Evolutionary conservation across 345 rosid genomes (phyloP), one percentile per base, ranked within the genome.

Genomic region (Eucalyptus erythrocorys): DNA sequence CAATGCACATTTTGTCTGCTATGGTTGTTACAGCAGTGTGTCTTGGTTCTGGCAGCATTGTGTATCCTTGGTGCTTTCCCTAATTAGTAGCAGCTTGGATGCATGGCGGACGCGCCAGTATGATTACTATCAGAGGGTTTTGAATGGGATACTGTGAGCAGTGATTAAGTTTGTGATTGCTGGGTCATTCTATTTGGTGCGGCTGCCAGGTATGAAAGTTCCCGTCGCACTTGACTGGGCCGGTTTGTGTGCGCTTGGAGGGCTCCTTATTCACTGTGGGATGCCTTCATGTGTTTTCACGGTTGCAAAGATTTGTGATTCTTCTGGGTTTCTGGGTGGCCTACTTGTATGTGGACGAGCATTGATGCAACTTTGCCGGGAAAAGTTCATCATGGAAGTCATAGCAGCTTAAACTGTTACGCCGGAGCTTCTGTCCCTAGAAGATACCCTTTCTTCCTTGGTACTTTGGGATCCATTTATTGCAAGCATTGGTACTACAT

Each of bases 51-150:
- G 53, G 92, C 96, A 98, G 99, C 99, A 98, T 95, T 98, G 99
- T 80, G 99, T 98, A 76, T 98, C 99, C 49, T 93, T 95, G 96
- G 99, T 98, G 92, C 99, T 98, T 27, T 96, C 99, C 88, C 96
- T 98, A 87, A 98, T 98, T 93, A 95, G 99, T 92, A 97, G 97
- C 93, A 98, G 99, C 93, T 91, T 98, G 93, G 99, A 98, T 94
- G 99, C 99, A 37, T 98, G 99, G 99, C 93, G 99, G 89, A 97
- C 99, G 34, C 94, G 99, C 68, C 99, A 98, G 57, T 98, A 98
- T 85, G 99, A 98, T 91, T 98, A 98, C 91, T 98, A 98, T 91
- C 99, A 98, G 91, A 94, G 95, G 90, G 99, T 98, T 66, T 92
- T 98, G 92, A 98, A 98, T 92, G 99, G 99, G 88, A 98, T 98